Base-by-base conservation (phyloP, 345 rosid species). In the Cochlearia excelsa region DNA sequence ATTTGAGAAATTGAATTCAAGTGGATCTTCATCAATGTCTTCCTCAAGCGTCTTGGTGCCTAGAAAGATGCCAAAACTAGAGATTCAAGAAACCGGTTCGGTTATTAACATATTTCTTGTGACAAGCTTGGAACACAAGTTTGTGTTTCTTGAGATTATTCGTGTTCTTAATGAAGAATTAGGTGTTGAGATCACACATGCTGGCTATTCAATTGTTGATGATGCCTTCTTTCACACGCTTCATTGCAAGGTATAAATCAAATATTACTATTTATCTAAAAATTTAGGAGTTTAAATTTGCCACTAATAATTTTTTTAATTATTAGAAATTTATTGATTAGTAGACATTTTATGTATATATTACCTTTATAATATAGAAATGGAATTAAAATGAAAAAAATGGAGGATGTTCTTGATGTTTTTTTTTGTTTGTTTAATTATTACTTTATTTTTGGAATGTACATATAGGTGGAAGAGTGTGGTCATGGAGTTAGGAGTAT, bases 81-180 rank as follows among this genome's bases (percentile, higher is more conserved):
- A 71, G 55, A 71, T 71, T 47, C 71, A 71, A 33, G 75, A 59
- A 47, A 46, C 31, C 5, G 71, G 71, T 71, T 44, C 51, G n/a
- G 45, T 59, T 40, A 46, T 71, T 9, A 51, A 65, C 29, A 41
- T 71, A 28, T 40, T 46, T 59, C 57, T 65, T 52, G 75, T 71
- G 70, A 71, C 75, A 59, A 58, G 67, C 38, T 46, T 71, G 61
- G 70, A 65, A 40, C 62, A 71, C 27, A 71, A 59, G 67, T 65
- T 51, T 53, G 28, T 71, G 26, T 65, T 65, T 4, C 2, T 35
- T 46, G 75, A 65, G 27, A 40, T 54, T 42, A 46, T 54, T 59
- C 66, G 66, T 59, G 23, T 71, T 71, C 55, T 71, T 10, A 65
- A 29, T 27, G 75, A 65, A 3, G 75, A 71, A 38, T 1, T 64